Base-by-base conservation (phyloP, 768 basidiomycete species). In the Termitomyces eurrhizus region DNA sequence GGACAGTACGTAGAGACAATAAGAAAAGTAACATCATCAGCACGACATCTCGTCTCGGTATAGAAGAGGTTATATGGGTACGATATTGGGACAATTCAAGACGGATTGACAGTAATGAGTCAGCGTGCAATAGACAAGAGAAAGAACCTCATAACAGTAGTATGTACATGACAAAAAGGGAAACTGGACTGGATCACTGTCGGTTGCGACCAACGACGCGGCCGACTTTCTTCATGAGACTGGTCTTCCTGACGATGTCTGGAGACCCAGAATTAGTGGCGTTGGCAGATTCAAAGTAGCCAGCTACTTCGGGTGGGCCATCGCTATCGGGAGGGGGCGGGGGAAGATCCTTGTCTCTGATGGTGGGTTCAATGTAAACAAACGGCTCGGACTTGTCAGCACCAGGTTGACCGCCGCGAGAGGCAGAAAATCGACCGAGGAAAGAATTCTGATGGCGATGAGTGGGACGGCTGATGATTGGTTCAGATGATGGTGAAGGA, bases 161-260 rank as follows among this genome's bases (percentile, higher is more conserved):
- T 53, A 48, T 64, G 59, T 60, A 57, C 59, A 64, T 42, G 51
- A 54, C 51, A 46, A 45, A 9, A 58, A 51, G 44, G 21, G 21
- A 21, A 21, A 48, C 29, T 29, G 29, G 29, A 21, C 21, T 29
- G 14, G 45, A 8, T 64, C 58, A 69, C 67, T 70, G 77, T 68
- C 75, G 76, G 62, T 77, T 77, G 4, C 85, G 83, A 61, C 87
- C 84, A 54, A 91, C 89, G 6, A 80, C 91, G 48, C 83, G 81
- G 64, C 87, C 87, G 58, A 92, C 83, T 71, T 89, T 92, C 82
- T 88, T 88, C 78, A 92, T 81, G 60, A 93, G 74, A 69, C 89
- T 91, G 1, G 88, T 80, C 80, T 86, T 92, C 68, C 91, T 80
- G 50, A 85, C 86, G 1, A 93, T 78, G 26, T 78, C 76, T 42